phyloP scores from a whole-genome alignment of 2,329 filamentous ascomycete species.

The Phaeosphaeria sp. region DNA sequence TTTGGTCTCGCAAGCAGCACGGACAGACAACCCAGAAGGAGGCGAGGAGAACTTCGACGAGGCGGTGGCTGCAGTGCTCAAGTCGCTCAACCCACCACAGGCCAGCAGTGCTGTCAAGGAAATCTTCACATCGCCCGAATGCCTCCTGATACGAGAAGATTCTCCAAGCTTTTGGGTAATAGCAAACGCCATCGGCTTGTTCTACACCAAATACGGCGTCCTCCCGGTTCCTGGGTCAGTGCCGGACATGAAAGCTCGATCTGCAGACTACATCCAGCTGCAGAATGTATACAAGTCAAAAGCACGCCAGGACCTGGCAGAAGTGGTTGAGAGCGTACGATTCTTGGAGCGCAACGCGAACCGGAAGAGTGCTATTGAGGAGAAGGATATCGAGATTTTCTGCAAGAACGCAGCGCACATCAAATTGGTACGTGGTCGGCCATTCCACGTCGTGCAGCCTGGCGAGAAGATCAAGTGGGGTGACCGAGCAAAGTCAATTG shows the following conservation, averaged over 20 bases:
- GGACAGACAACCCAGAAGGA: conserved; percentile 78
- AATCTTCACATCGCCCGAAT: conserved; percentile 76
- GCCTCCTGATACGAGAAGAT: conserved; percentile 51
- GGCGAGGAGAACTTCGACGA: conserved; percentile 98
- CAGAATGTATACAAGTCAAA: conserved; percentile 94
- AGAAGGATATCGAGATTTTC: conserved; percentile 83
- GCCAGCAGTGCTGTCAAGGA: conserved; percentile 74
- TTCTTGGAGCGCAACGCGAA: conserved; percentile 60
- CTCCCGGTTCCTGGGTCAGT: conserved; percentile 86
- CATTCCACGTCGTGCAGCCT: conserved; percentile 57
- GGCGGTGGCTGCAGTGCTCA: conserved; percentile 84
- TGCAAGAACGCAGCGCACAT: conserved; percentile 96
- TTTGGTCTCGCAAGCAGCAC: conserved; percentile 69
- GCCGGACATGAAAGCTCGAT: conserved; percentile 98
- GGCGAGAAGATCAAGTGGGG: conserved; percentile 53
- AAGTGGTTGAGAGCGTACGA: conserved; percentile 73
- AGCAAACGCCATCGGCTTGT: conserved; percentile 76
- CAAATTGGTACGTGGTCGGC: conserved; percentile 76
- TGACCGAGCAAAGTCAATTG: conserved; percentile 58
- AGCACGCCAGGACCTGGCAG: conserved; percentile 76
- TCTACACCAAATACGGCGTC: conserved; percentile 74
- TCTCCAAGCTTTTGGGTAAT: conserved; percentile 87
- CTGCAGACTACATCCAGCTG: conserved; percentile 84
- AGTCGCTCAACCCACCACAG: conserved; percentile 75
- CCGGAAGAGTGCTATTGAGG: conserved; percentile 60